Evolutionary conservation across 108 stramenopile genomes (phyloP).

Genomic region (Pseudonitzschia delicatissima): DNA sequence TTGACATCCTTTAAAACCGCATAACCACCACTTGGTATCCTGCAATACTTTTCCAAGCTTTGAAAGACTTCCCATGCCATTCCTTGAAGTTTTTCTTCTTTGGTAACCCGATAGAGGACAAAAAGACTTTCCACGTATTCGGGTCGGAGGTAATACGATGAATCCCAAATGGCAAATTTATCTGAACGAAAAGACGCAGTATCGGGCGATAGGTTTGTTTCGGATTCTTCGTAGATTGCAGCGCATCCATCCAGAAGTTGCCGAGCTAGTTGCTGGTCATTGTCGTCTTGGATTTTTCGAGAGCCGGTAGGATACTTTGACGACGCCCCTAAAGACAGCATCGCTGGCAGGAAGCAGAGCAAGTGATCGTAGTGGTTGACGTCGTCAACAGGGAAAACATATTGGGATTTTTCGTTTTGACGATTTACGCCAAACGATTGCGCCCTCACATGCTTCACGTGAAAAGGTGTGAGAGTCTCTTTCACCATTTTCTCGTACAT

Average conservation of each 20-base stretch:
- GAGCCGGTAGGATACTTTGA: neutral
- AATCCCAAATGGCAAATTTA: neutral
- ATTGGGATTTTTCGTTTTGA: neutral
- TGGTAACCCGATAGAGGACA: slow-evolving; percentile 44
- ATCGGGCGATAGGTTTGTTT: slow-evolving; percentile 25
- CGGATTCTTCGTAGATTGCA: neutral
- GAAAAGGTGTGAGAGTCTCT: slow-evolving; percentile 6
- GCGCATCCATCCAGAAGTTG: slow-evolving; percentile 28
- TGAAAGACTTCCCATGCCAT: slow-evolving; percentile 56
- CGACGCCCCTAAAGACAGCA: slow-evolving; percentile 45
- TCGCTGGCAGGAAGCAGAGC: slow-evolving; percentile 71
- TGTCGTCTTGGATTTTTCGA: neutral
- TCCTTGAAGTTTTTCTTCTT: slow-evolving; percentile 47
- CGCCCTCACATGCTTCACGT: neutral
- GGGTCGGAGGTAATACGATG: slow-evolving; percentile 45
- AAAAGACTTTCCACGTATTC: slow-evolving; percentile 53
- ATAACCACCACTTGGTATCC: slow-evolving; percentile 39
- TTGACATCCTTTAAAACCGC: slow-evolving; percentile 45
- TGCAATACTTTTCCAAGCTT: slow-evolving; percentile 48
- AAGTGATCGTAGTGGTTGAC: slow-evolving; percentile 58
- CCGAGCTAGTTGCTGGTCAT: slow-evolving; percentile 16
- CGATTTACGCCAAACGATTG: neutral
- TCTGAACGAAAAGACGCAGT: neutral
- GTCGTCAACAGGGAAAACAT: slow-evolving; percentile 20
- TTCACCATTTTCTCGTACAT: slow-evolving; percentile 21